Conservation (phyloP, 2,329 filamentous ascomycete genomes). For the Phialocephala sp. region DNA sequence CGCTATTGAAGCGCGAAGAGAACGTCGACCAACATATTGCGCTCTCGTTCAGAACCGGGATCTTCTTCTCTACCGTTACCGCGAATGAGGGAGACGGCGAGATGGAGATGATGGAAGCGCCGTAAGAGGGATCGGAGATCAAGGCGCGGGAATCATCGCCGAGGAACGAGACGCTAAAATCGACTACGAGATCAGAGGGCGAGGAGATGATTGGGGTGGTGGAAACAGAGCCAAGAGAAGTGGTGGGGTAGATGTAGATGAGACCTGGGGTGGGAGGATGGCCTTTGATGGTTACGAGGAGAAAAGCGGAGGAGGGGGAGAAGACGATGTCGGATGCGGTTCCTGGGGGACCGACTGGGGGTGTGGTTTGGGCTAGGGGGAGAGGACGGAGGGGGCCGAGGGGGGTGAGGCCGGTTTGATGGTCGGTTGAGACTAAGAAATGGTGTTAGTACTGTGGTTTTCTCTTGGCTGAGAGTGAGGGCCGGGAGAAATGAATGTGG, state of each 20-base stretch:
- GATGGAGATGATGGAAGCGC: slow-evolving; percentile 24
- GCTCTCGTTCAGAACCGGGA: slow-evolving; percentile 16
- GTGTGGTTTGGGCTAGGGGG: slow-evolving; percentile 58
- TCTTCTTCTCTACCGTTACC: slow-evolving; percentile 14
- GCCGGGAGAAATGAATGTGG: no score
- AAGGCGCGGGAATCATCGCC: slow-evolving; percentile 20
- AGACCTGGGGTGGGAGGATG: slow-evolving; percentile 47
- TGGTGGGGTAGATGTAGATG: slow-evolving; percentile 28
- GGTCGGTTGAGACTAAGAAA: slow-evolving; percentile 39
- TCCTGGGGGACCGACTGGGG: slow-evolving; percentile 61
- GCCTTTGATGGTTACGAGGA: slow-evolving; percentile 65
- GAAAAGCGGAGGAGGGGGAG: slow-evolving; percentile 54
- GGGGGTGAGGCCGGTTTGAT: slow-evolving; percentile 45
- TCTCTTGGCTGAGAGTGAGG: no score
- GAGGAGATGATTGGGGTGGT: slow-evolving; percentile 19
- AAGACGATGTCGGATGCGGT: slow-evolving; percentile 66
- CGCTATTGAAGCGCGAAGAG: slow-evolving; percentile 17
- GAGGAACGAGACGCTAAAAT: slow-evolving; percentile 30
- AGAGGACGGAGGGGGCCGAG: slow-evolving; percentile 54
- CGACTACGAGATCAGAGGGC: slow-evolving; percentile 19
- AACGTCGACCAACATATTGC: slow-evolving; percentile 32
- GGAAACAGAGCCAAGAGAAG: slow-evolving; percentile 14
- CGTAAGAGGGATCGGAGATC: slow-evolving; percentile 26
- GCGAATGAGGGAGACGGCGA: slow-evolving; percentile 1
- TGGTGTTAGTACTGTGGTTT: no score